Conservation (phyloP, 345 rosid species). For the Triadica sebifera region DNA sequence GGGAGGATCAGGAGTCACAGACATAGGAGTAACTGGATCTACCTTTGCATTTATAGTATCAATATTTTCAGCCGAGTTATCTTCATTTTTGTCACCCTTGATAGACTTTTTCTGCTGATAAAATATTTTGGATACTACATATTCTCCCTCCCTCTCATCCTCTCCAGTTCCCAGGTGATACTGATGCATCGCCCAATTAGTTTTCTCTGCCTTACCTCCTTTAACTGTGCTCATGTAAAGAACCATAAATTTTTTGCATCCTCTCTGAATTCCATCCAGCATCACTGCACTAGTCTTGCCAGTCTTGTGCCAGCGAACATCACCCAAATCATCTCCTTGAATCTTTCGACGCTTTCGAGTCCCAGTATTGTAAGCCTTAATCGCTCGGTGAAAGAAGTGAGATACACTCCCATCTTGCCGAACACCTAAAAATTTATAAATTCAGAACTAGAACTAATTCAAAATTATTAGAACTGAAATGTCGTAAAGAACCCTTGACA, state of each 20-base stretch:
- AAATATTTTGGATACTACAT: constrained; percentile 76
- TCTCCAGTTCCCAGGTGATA: constrained; percentile 89
- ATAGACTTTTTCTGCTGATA: constrained; percentile 62
- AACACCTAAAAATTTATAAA: constrained; percentile 45
- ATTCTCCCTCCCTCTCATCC: constrained; percentile 87
- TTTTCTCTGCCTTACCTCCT: constrained; percentile 79
- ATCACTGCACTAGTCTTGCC: constrained; percentile 83
- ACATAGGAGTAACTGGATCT: constrained; percentile 75
- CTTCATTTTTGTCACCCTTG: constrained; percentile 58
- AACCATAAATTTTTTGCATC: constrained; percentile 94
- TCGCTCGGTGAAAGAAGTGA: constrained; percentile 83
- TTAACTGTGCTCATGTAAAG: constrained; percentile 49
- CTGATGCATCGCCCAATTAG: constrained; percentile 98
- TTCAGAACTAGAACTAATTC: constrained; percentile 10
- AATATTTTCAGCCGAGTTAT: constrained; percentile 41
- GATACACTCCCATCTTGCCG: constrained; percentile 72
- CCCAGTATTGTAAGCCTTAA: constrained; percentile 88
- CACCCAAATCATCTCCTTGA: constrained; percentile 67
- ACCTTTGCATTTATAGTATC: constrained; percentile 39
- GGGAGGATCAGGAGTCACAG: constrained; percentile 67
- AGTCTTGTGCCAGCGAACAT: constrained; percentile 98
- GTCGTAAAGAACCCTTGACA: constrained; percentile 6
- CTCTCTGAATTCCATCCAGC: constrained; percentile 72
- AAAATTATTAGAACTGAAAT: not conserved
- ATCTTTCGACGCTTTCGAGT: constrained; percentile 94